These are phyloP conservation scores for Erysimum pusillum DNA, from an alignment of 441 rosid species.

Conservation along the genomic window DNA sequence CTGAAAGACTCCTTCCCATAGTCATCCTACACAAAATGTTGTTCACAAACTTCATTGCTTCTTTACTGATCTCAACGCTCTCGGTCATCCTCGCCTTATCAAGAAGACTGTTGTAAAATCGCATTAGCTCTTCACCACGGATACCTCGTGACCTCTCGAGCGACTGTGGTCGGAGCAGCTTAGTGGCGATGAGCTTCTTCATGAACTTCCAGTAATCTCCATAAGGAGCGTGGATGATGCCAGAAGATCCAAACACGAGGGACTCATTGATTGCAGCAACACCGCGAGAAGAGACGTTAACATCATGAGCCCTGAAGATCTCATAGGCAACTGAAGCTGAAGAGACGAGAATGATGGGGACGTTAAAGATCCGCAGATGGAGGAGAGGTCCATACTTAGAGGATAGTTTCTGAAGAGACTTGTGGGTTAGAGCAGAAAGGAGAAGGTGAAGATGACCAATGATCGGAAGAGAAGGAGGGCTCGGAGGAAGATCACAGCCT, in stretches of 20 bases:
- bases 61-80: not conserved
- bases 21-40: slow-evolving; percentile 1
- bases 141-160: not conserved
- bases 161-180: not conserved
- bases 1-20: slow-evolving; percentile 2
- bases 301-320: not conserved
- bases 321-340: slow-evolving; percentile 2
- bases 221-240: not conserved
- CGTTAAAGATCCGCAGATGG: slow-evolving; percentile 9
- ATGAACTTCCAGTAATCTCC: slow-evolving; percentile 7
- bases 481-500: not conserved
- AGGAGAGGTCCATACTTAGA: slow-evolving; percentile 10
- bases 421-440: not conserved
- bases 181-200: not conserved
- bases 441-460: slow-evolving; percentile 4
- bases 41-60: slow-evolving; percentile 13
- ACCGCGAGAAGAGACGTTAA: not conserved
- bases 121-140: not conserved
- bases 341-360: not conserved
- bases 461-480: not conserved
- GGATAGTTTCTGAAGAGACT: slow-evolving; percentile 5
- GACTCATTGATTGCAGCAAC: not conserved
- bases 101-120: not conserved
- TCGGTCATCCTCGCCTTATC: not conserved
- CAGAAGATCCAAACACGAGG: not conserved